Evolutionary conservation across 371 early-diverging fungal species (phyloP).

Genomic region (Thermomucor indicae-seudaticae): DNA sequence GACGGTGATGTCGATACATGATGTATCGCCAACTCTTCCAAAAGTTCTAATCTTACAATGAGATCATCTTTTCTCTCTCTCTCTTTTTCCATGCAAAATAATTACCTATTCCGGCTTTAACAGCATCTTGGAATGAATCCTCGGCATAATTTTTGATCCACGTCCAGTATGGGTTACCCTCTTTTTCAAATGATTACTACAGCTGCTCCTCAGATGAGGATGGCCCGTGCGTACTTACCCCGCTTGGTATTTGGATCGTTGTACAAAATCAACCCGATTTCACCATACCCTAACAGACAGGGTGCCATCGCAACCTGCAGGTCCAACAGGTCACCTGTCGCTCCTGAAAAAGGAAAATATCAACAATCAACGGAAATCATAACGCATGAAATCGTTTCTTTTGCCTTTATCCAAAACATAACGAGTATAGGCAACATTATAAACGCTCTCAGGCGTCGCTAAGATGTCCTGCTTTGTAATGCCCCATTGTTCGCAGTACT

Average conservation of each 20-base stretch:
- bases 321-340: constrained; percentile 72
- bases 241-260: constrained; percentile 63
- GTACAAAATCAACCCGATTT: constrained; percentile 63
- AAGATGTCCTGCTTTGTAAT: constrained; percentile 63
- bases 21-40: constrained; percentile 49
- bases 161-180: constrained; percentile 76
- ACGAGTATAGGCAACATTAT: constrained; percentile 79
- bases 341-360: constrained; percentile 16
- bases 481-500: constrained; percentile 74
- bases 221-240: constrained; percentile 21
- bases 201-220: no score
- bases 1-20: constrained; percentile 42
- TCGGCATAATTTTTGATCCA: constrained; percentile 77
- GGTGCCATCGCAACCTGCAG: constrained; percentile 77
- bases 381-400: background rate
- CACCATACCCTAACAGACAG: constrained; percentile 81
- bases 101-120: constrained; percentile 53
- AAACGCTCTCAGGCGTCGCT: constrained; percentile 63
- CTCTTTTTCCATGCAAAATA: background rate
- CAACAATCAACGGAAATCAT: background rate
- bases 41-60: constrained; percentile 22
- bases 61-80: background rate
- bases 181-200: constrained; percentile 11
- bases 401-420: constrained; percentile 73
- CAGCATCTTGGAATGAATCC: constrained; percentile 64